These are phyloP conservation scores for Oryza officinalis DNA, from an alignment of 176 grass and related monocot species.

Conservation along the genomic window DNA sequence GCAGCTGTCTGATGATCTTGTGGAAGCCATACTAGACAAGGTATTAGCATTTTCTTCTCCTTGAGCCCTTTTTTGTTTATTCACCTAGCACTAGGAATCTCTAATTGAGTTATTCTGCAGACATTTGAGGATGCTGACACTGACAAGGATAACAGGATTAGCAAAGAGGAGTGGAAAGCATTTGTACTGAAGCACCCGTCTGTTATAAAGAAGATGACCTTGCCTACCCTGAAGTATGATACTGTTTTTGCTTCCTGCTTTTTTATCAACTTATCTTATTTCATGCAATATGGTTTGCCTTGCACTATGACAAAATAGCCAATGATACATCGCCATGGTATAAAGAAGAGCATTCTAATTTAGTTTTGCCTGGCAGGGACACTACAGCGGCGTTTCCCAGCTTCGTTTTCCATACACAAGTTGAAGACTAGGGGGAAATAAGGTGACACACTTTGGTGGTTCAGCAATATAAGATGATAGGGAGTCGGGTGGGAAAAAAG, in stretches of 20 bases:
- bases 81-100: background rate
- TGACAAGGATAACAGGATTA: constrained; percentile 59
- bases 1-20: constrained; percentile 48
- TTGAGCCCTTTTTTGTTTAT: constrained; percentile 1
- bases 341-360: background rate
- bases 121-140: constrained; percentile 64
- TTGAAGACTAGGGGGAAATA: background rate
- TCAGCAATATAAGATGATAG: background rate
- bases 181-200: constrained; percentile 58
- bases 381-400: background rate
- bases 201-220: constrained; percentile 74
- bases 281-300: constrained; percentile 5
- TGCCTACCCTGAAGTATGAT: constrained; percentile 66
- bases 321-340: background rate
- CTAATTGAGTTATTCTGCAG: constrained; percentile 36
- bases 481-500: background rate
- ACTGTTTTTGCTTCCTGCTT: background rate
- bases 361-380: background rate
- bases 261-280: constrained; percentile 8
- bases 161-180: constrained; percentile 58
- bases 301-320: background rate
- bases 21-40: constrained; percentile 69
- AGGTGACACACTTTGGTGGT: background rate
- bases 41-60: constrained; percentile 15
- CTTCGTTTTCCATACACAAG: background rate